Percentiles rank a stretch among this genome's conserved stretches.
Conservation (phyloP, 768 basidiomycete genomes). For the Termitomyces sp. region DNA sequence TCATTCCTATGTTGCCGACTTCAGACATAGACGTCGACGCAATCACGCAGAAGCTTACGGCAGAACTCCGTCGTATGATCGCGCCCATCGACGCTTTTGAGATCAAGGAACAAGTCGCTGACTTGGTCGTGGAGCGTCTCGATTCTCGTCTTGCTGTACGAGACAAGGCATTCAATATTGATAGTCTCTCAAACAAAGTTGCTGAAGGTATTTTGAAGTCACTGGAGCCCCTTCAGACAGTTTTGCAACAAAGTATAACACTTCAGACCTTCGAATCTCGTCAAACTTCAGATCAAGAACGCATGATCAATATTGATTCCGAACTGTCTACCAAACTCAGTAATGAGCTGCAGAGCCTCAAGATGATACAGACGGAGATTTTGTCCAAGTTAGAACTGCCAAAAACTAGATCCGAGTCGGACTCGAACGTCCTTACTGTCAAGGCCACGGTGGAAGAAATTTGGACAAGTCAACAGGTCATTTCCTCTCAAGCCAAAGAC, state of each 20-base stretch:
- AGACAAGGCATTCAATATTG: slow-evolving; percentile 64
- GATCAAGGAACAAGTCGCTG: slow-evolving; percentile 86
- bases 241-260: slow-evolving; percentile 32
- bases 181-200: slow-evolving; percentile 50
- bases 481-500: slow-evolving; percentile 42
- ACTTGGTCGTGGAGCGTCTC: slow-evolving; percentile 80
- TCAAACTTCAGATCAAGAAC: slow-evolving; percentile 36
- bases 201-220: slow-evolving; percentile 43
- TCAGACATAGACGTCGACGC: slow-evolving; percentile 45
- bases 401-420: slow-evolving; percentile 18
- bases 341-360: slow-evolving; percentile 38
- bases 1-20: slow-evolving; percentile 59
- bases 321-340: slow-evolving; percentile 42
- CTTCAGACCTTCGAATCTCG: slow-evolving; percentile 34
- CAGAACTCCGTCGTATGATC: slow-evolving; percentile 66
- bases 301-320: slow-evolving; percentile 35
- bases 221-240: slow-evolving; percentile 33
- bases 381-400: slow-evolving; percentile 24
- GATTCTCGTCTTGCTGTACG: slow-evolving; percentile 76
- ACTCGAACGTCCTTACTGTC: slow-evolving; percentile 35
- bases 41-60: slow-evolving; percentile 52
- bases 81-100: slow-evolving; percentile 79
- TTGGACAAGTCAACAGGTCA: slow-evolving; percentile 41
- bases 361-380: slow-evolving; percentile 28
- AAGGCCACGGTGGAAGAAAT: slow-evolving; percentile 46